Evolutionary conservation across 331 rosid genomes (phyloP), one percentile per base, ranked within the genome.

Genomic region (Malus hybrid): DNA sequence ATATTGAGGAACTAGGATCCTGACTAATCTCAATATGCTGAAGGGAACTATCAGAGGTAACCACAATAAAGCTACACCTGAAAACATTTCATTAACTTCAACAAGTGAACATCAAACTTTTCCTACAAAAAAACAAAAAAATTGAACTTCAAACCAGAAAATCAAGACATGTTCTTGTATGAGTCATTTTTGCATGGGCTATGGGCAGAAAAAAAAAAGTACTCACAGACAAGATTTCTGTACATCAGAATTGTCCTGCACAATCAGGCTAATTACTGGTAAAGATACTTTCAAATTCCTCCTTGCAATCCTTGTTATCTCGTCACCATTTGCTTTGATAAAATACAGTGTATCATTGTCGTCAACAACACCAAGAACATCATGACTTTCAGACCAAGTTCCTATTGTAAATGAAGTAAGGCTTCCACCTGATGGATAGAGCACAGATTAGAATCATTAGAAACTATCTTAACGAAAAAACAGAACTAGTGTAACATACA

Each of bases 311-410:
- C 92, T 87, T 30, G 82, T 76, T 66, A 92, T 85, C 74, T 90
- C 91, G 65, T 89, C 97, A 56, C 98, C 99, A 26, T 80, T 89
- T 56, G 78, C 82, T 78, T 90, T 92, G 82, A 95, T 83, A 82
- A 95, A 90, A 89, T 87, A 90, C 30, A 95, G 70, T 9, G 93
- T 84, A 81, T 88, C 91, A 56, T 76, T 75, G 53, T 95, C 91
- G 70, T 92, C 98, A 72, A 80, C 87, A 79, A 95, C 89, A 66
- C 98, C 98, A 69, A 95, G 96, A 89, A 92, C 71, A 61, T 89
- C 88, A 70, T 89, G 93, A 68, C 84, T 85, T 57, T 88, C 93
- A 2, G 99, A 95, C 98, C 98, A 95, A 73, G 93, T 80, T 79
- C 99, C 99, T 56, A 86, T 71, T 63, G 88, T 87, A 89, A 88